These are phyloP conservation scores for Sporothrix dimorphospora DNA, from an alignment of 2,329 filamentous ascomycete genomes.

Conservation along the genomic window DNA sequence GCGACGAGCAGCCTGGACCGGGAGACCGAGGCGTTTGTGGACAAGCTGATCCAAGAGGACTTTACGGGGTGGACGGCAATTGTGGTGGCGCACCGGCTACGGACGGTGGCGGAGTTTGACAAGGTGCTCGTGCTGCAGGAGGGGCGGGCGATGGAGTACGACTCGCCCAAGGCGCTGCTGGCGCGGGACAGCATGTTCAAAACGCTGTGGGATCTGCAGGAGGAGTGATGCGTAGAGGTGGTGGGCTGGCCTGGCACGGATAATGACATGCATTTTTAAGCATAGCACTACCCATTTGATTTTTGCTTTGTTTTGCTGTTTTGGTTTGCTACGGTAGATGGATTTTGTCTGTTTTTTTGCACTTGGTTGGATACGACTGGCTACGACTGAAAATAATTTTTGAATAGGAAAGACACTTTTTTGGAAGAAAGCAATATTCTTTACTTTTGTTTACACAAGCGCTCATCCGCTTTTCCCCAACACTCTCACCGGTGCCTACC, in stretches of 20 bases:
- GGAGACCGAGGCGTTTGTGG: conserved; percentile 59
- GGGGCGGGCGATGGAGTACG: conserved; percentile 41
- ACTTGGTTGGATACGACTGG: background rate
- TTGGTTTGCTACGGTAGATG: background rate
- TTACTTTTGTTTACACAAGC: background rate
- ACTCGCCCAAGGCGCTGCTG: conserved; percentile 28
- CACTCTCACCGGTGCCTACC: conserved; percentile 7
- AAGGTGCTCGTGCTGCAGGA: conserved; percentile 52
- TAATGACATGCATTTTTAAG: background rate
- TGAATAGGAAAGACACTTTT: background rate
- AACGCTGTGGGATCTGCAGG: conserved; percentile 22
- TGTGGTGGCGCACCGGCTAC: conserved; percentile 42
- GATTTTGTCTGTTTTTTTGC: background rate
- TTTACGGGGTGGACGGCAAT: conserved; percentile 60
- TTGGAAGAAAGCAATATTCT: background rate
- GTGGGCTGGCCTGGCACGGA: no score
- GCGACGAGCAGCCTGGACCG: conserved; percentile 55
- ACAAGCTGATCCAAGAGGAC: conserved; percentile 55
- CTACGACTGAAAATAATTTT: background rate
- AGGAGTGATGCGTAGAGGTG: no score
- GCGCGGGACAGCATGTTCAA: conserved; percentile 24
- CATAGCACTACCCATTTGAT: background rate
- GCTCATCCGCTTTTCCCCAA: background rate
- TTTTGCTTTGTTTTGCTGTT: background rate
- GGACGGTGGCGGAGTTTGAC: conserved; percentile 55